Base-by-base conservation (phyloP, 2,329 filamentous ascomycete genomes). In the Microsporum audouinii region DNA sequence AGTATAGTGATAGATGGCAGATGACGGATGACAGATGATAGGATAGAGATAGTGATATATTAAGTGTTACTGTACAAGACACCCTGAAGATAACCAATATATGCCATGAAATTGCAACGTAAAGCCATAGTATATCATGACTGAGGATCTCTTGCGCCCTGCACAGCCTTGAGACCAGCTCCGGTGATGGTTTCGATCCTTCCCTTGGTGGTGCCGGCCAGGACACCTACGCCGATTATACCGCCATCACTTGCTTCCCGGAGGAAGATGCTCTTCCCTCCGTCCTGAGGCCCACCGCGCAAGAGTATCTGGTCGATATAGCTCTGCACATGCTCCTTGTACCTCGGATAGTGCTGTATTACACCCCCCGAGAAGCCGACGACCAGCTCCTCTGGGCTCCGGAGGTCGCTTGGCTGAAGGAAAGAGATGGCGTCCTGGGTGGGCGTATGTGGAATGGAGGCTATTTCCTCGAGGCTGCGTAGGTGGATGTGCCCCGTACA, bases 321-420 rank as follows among this genome's bases (percentile, higher is more conserved):
- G n/a, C 73, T 66, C 71, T 90, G 87, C 63, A 85, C 86, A 62
- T 85, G 84, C 49, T 76, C 72, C 36, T 88, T 76, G 71, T 88
- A 90, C 66, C 86, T 79, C 43, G 88, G 87, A 68, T 89, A 89
- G 67, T 88, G 84, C 12, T 84, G 82, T 61, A 91, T 91, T 67
- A 88, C 89, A n/a, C 87, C 86, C 14, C 88, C 88, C 0, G 88
- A 89, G 69, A 89, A 89, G 0, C 87, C 88, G 31, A 91, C 86
- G 1, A 88, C 83, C 31, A 91, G 71, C 66, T 88, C 84, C 62
- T 82, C 78, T 0, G 72, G 69, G 3, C 71, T 71, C 6, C 39
- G 36, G 14, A 33, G 56, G 8, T 36, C 57, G 27, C 39, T 49
- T 5, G 57, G 57, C 4, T 33, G 58, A 29, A 36, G 14, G 29